Conservation (phyloP, 164 flowering plant species). For the Santalum album region DNA sequence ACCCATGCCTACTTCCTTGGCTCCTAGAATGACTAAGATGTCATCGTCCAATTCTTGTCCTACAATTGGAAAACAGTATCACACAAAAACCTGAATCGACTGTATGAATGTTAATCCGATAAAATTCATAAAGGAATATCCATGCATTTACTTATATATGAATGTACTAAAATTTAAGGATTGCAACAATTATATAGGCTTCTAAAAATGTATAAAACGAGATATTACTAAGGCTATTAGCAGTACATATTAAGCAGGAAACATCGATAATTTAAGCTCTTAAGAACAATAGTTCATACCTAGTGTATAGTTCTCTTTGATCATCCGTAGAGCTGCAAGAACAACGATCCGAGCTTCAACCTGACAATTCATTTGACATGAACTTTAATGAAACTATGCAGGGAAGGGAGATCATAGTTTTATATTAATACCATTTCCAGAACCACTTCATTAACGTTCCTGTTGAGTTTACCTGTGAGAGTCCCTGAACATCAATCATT, state of each 20-base stretch:
- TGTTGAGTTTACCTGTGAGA: constrained; percentile 48
- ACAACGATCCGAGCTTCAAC: constrained; percentile 88
- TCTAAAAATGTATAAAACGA: too few relatives aligned
- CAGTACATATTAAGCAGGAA: not conserved
- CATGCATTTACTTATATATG: too few relatives aligned
- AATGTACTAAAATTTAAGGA: too few relatives aligned
- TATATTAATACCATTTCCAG: too few relatives aligned
- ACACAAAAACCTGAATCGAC: not conserved
- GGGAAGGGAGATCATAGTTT: too few relatives aligned
- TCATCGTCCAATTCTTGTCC: constrained; percentile 54
- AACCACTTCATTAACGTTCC: not conserved
- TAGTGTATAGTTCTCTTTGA: constrained; percentile 53
- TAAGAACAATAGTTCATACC: constrained; percentile 26
- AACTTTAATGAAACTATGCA: too few relatives aligned
- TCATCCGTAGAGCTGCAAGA: constrained; percentile 77
- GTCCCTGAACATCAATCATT: constrained; percentile 64
- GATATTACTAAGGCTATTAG: too few relatives aligned
- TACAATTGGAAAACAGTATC: constrained; percentile 21
- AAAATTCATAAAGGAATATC: not conserved
- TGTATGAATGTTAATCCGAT: not conserved
- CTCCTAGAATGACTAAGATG: constrained; percentile 53
- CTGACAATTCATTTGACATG: constrained; percentile 31
- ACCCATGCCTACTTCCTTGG: constrained; percentile 11
- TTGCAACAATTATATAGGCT: too few relatives aligned
- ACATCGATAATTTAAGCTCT: not conserved